Percentiles rank a stretch among this genome's conserved stretches.
Conservation (phyloP, 108 stramenopile genomes). For the Pseudonitzschia pungens region DNA sequence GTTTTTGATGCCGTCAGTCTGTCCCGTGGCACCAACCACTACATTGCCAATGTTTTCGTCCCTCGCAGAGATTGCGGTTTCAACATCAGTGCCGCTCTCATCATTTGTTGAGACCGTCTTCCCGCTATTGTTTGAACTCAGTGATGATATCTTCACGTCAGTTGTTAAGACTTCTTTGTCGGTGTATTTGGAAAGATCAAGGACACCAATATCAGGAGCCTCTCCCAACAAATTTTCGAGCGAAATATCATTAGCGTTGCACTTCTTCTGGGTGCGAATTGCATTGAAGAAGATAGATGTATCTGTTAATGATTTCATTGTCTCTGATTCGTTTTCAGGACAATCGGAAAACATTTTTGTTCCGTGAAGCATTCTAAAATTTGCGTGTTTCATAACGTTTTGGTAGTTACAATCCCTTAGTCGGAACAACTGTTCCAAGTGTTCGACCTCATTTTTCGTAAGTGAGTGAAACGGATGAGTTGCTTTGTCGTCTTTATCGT, state of each 20-base stretch:
- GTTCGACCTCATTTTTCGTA: not conserved
- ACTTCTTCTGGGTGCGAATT: slow-evolving; percentile 15
- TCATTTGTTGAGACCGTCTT: not conserved
- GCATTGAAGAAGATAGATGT: slow-evolving; percentile 15
- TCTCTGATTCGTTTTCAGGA: not conserved
- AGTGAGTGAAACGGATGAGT: slow-evolving; percentile 10
- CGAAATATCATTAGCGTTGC: not conserved
- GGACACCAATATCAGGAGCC: not conserved
- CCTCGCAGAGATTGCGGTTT: not conserved
- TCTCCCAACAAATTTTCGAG: not conserved
- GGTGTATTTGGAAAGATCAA: not conserved
- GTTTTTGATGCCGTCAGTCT: not conserved
- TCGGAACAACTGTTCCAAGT: slow-evolving; percentile 24
- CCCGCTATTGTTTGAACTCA: not conserved
- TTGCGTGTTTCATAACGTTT: not conserved
- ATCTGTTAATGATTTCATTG: not conserved
- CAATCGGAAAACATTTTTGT: not conserved
- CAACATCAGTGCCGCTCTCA: not conserved
- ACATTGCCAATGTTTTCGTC: not conserved
- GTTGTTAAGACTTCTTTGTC: not conserved
- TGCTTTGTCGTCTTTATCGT: not conserved
- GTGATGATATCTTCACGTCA: too few species aligned
- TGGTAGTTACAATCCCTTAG: slow-evolving; percentile 29
- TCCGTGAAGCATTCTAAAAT: slow-evolving; percentile 8
- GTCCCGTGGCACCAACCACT: not conserved